Conservation (phyloP, 495 filamentous ascomycete genomes). For the Viridothelium virens region DNA sequence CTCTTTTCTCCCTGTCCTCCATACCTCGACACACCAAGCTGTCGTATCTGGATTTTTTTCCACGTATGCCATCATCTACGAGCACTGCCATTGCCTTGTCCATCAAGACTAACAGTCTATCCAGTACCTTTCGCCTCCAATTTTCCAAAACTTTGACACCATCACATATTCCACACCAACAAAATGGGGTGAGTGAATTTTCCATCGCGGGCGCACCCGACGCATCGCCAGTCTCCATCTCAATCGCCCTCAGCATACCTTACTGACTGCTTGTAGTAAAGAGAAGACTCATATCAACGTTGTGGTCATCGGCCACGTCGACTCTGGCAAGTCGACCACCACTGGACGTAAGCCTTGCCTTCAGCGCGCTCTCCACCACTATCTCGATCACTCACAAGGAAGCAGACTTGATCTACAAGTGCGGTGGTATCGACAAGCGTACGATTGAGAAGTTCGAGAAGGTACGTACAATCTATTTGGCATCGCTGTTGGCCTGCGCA, state of each 20-base stretch:
- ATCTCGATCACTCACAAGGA: constrained; percentile 34
- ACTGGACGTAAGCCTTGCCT: constrained; percentile 51
- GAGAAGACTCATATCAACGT: constrained; percentile 92
- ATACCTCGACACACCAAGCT: constrained; percentile 12
- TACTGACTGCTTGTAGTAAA: constrained; percentile 51
- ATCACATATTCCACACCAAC: constrained; percentile 18
- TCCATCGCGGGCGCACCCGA: not conserved
- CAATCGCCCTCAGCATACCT: constrained; percentile 9
- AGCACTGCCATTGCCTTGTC: not conserved
- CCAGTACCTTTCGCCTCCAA: constrained; percentile 13
- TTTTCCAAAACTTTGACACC: constrained; percentile 16
- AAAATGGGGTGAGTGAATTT: constrained; percentile 32
- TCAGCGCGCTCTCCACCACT: constrained; percentile 16
- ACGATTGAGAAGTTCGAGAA: constrained; percentile 99
- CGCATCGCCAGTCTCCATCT: constrained; percentile 12
- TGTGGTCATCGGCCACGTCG: constrained; percentile 99
- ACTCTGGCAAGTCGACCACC: constrained; percentile 99
- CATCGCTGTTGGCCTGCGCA: constrained; percentile 24
- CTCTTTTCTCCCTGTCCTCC: constrained; percentile 13
- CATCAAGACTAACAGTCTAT: not conserved
- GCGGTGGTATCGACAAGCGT: constrained; percentile 99
- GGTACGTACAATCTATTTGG: constrained; percentile 47
- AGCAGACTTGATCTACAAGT: constrained; percentile 97
- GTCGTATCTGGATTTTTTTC: constrained; percentile 12
- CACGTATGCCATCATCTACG: not conserved